These are phyloP conservation scores for Sequoiadendron giganteum DNA, from an alignment of 75 land plant genomes.

Conservation along the genomic window DNA sequence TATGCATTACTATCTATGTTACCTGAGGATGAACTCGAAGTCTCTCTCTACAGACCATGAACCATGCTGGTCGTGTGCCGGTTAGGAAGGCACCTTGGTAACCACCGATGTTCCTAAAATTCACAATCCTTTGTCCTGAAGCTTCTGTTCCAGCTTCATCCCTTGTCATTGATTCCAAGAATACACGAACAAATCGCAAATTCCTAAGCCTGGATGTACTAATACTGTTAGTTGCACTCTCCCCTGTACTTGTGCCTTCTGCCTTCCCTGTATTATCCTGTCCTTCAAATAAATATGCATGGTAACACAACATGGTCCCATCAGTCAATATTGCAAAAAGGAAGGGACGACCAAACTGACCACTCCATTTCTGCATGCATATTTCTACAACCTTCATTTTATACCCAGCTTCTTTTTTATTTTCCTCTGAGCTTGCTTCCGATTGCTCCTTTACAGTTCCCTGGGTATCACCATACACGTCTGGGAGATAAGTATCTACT, in stretches of 20 bases:
- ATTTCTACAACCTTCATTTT: constrained; percentile 73
- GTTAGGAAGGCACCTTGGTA: constrained; percentile 81
- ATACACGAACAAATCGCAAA: constrained; percentile 76
- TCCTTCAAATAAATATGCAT: constrained; percentile 83
- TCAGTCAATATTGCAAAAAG: constrained; percentile 81
- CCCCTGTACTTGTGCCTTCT: constrained; percentile 27
- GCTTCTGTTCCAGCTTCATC: constrained; percentile 48
- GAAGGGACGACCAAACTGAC: constrained; percentile 76
- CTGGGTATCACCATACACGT: constrained; percentile 13
- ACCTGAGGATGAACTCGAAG: constrained; percentile 98
- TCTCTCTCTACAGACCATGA: constrained; percentile 88
- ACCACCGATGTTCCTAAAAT: constrained; percentile 87
- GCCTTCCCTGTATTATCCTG: constrained; percentile 45
- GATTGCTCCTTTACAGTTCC: constrained; percentile 19
- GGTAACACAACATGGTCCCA: constrained; percentile 91
- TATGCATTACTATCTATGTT: neutral
- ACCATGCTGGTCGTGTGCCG: constrained; percentile 91
- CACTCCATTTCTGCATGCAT: constrained; percentile 91
- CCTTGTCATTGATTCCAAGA: constrained; percentile 53
- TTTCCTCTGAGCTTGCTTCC: constrained; percentile 26
- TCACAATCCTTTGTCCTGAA: constrained; percentile 35
- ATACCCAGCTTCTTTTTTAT: constrained; percentile 36
- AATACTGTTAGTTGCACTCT: constrained; percentile 20
- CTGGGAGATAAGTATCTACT: constrained; percentile 45
- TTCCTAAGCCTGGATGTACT: constrained; percentile 72